Conservation (phyloP, 1,284 basidiomycete genomes). For the Albatrellus sp. region DNA sequence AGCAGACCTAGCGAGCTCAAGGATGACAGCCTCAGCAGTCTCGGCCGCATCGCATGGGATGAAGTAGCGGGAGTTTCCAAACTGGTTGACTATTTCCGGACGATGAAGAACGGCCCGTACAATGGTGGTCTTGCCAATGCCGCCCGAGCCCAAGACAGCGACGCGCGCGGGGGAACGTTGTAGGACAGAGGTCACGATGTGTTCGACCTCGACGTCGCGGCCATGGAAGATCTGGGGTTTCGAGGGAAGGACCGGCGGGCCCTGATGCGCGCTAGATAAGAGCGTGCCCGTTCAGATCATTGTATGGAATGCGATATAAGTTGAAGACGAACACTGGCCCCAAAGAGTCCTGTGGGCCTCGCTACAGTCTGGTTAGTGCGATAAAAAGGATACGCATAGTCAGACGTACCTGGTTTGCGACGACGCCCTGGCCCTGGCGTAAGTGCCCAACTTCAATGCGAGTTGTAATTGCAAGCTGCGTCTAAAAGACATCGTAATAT, state of each 20-base stretch:
- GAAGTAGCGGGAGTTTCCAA: conserved; percentile 14
- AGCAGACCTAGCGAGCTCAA: conserved; percentile 13
- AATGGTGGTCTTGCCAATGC: conserved; percentile 25
- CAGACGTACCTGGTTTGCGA: no score
- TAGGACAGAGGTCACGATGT: conserved; percentile 1
- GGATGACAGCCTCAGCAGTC: conserved; percentile 14
- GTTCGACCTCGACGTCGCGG: conserved; percentile 5
- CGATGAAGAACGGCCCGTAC: conserved; percentile 18
- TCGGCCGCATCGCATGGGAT: conserved; percentile 17
- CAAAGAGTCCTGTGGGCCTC: no score
- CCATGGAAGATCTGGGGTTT: conserved; percentile 2
- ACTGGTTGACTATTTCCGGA: conserved; percentile 9
- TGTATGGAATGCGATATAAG: not conserved
- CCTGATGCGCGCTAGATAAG: not conserved
- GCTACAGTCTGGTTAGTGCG: no score
- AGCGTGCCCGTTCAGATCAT: not conserved
- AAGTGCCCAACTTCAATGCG: no score
- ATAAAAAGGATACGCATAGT: no score
- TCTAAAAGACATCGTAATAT: no score
- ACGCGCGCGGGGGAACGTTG: conserved; percentile 8
- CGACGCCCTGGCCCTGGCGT: no score
- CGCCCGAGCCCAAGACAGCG: conserved; percentile 21
- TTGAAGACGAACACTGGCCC: not conserved
- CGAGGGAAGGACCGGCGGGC: not conserved
- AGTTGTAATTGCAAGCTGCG: no score